Evolutionary conservation across 176 grass and related monocot genomes (phyloP).

Genomic region (Alloteropsis semialata): DNA sequence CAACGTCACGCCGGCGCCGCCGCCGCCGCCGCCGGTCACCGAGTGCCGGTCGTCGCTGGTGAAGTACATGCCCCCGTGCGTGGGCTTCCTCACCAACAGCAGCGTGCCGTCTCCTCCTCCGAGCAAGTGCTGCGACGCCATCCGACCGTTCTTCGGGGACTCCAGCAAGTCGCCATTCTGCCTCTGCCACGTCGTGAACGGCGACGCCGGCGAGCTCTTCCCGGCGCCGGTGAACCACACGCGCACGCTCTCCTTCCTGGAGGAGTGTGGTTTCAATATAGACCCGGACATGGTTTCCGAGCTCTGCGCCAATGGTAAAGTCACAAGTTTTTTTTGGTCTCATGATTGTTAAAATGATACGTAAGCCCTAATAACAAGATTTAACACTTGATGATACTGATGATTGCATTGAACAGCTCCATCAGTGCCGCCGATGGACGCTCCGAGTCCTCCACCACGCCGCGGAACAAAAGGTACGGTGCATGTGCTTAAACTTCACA

Average conservation of each 20-base stretch:
- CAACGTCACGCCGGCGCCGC: no score
- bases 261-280: not conserved
- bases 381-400: not conserved
- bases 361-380: no score
- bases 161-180: not conserved
- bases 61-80: not conserved
- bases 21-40: not conserved
- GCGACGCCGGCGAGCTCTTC: not conserved
- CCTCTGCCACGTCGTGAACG: slow-evolving; percentile 6
- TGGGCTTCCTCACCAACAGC: not conserved
- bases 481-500: not conserved
- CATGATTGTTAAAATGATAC: no score
- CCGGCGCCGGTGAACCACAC: not conserved
- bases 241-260: not conserved
- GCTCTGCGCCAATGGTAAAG: not conserved
- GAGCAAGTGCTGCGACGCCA: not conserved
- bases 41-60: not conserved
- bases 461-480: not conserved
- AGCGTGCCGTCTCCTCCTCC: not conserved
- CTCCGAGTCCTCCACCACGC: not conserved
- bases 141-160: not conserved
- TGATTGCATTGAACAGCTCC: not conserved
- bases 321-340: not conserved
- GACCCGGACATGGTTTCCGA: not conserved
- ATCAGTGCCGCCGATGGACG: not conserved